Evolutionary conservation across 2,329 filamentous ascomycete genomes (phyloP).

Genomic region (Pseudogymnoascus pannorum): DNA sequence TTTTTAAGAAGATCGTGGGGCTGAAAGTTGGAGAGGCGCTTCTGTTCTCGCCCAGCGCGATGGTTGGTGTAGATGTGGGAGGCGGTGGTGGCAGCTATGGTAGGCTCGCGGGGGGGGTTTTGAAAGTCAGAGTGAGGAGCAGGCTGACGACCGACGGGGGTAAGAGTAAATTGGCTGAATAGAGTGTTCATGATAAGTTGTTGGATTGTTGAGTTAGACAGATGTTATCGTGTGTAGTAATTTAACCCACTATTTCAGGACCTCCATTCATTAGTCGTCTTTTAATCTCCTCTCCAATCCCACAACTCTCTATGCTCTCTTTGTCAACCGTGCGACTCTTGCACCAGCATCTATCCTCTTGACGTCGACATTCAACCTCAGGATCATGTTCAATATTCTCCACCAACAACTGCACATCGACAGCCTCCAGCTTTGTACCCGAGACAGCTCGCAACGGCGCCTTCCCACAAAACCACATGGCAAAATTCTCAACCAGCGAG

Average conservation of each 20-base stretch:
- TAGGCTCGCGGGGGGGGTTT: conserved; percentile 26
- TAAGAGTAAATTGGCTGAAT: conserved; percentile 30
- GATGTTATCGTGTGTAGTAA: background rate
- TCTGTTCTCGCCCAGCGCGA: conserved; percentile 40
- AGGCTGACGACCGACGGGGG: conserved; percentile 39
- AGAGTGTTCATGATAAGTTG: background rate
- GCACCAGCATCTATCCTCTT: background rate
- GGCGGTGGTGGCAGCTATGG: background rate
- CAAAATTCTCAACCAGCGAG: no score
- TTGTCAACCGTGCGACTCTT: background rate
- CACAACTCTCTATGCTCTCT: background rate
- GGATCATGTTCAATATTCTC: background rate
- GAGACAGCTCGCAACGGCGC: background rate
- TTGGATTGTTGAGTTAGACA: background rate
- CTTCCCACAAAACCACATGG: background rate
- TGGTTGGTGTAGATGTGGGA: conserved; percentile 26
- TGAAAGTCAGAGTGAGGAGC: conserved; percentile 34
- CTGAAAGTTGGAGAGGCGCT: conserved; percentile 42
- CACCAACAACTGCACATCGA: background rate
- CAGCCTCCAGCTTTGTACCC: background rate
- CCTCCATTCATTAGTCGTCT: background rate
- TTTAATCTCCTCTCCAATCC: background rate
- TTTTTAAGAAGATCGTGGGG: conserved; percentile 41
- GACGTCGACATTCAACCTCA: background rate
- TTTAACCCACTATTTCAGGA: background rate